phyloP scores from a whole-genome alignment of 352 stramenopile species.

The Globisporangium recalcitrans region DNA sequence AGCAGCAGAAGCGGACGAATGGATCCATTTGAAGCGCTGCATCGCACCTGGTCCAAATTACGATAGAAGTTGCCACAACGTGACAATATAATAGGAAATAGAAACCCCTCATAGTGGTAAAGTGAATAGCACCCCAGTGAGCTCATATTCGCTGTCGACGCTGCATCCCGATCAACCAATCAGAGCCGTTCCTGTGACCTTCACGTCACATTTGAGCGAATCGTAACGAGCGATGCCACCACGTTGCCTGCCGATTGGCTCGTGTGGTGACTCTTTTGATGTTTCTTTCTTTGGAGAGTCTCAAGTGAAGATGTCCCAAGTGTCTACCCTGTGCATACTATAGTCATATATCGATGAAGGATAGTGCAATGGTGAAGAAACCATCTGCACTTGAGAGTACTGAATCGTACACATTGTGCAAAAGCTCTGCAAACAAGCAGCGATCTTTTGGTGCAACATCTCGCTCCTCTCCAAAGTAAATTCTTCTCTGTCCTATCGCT shows the following conservation, averaged over 20 bases:
- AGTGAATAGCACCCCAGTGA: background rate
- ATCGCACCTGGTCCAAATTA: background rate
- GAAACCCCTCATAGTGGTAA: background rate
- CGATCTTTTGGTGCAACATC: slow-evolving; percentile 5
- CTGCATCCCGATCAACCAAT: background rate
- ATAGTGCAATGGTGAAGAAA: too few species aligned
- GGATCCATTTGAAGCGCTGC: background rate
- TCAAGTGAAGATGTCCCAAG: background rate
- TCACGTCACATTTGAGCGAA: background rate
- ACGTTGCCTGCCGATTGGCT: background rate
- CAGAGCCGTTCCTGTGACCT: background rate
- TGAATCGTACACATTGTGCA: too few species aligned
- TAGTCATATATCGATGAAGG: background rate
- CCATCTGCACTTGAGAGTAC: background rate
- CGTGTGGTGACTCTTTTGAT: background rate
- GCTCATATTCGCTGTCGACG: background rate
- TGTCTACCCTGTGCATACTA: too few species aligned
- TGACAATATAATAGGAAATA: slow-evolving; percentile 3
- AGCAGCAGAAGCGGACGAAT: slow-evolving; percentile 11
- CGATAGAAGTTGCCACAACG: background rate
- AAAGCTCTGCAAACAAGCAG: too few species aligned
- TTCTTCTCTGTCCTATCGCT: slow-evolving; percentile 4
- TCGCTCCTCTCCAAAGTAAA: slow-evolving; percentile 5
- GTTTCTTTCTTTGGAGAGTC: background rate
- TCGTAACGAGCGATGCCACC: background rate